Evolutionary conservation across 305 asterid genomes (phyloP).

Genomic region (Rubia balearica): DNA sequence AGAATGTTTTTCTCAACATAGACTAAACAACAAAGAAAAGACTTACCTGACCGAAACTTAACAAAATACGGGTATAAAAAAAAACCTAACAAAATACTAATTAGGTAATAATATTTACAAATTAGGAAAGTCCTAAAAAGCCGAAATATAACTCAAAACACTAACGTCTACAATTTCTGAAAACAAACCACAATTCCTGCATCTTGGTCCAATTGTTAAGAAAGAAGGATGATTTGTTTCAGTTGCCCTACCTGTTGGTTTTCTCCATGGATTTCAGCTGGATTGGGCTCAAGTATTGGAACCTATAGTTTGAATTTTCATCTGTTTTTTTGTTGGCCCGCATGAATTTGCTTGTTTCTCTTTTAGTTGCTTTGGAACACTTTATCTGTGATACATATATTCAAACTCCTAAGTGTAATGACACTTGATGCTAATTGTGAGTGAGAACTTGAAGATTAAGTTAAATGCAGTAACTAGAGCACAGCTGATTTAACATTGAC

Average conservation of each 20-base stretch:
- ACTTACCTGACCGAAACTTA: neutral
- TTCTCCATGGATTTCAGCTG: neutral
- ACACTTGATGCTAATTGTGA: neutral
- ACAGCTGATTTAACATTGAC: conserved; percentile 3
- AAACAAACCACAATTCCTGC: neutral
- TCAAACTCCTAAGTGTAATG: neutral
- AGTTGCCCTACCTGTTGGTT: neutral
- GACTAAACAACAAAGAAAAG: neutral
- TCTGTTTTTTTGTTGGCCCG: neutral
- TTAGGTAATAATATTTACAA: neutral
- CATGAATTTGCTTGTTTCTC: neutral
- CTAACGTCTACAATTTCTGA: neutral
- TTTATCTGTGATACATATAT: neutral
- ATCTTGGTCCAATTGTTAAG: neutral
- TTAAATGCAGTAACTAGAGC: neutral
- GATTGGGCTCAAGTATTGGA: neutral
- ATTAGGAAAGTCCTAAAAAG: neutral
- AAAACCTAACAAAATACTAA: neutral
- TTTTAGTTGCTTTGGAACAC: neutral
- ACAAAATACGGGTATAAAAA: neutral
- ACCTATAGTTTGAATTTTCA: neutral
- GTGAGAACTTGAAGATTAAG: neutral
- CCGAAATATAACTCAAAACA: neutral
- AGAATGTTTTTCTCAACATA: neutral
- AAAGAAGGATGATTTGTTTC: neutral